Evolutionary conservation across 148 eudicot genomes (phyloP), one percentile per base, ranked within the genome.

Genomic region (Silene latifolia): DNA sequence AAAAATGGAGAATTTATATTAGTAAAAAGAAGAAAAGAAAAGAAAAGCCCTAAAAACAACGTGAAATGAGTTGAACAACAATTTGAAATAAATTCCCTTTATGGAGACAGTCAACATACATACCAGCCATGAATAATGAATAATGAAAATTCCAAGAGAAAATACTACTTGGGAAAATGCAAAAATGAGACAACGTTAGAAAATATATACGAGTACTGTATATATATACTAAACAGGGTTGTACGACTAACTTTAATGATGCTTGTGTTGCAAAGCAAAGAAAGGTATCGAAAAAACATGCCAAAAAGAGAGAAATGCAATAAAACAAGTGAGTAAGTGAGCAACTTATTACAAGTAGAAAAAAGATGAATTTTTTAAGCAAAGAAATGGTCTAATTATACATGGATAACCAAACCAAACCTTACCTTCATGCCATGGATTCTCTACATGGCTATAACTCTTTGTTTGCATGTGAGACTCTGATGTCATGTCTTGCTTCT

Each of bases 71-170:
- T 63, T 63, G 67, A 63, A 66, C 39, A 66, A 17, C 47, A 66
- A 11, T 66, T 66, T 66, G 48, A 66, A 66, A 4, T 12, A 56
- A 68, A 53, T 23, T 32, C 21, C 8, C 23, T 59, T 59, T 68
- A 5, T 79, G 57, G 32, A 74, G 46, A 79, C 71, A 80, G 78
- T 70, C 82, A 80, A 80, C 75, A 11, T 74, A 80, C 72, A 7
- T 74, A 74, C 82, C 78, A 67, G 75, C 82, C 82, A 80, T 75
- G 25, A 59, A 71, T 44, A 59, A 80, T 75, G 25, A 59, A 71
- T 44, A 59, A 71, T 44, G 64, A 21, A 63, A 63, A 19, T 51
- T 76, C 64, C 63, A 71, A 78, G 44, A 14, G 0, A 57, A 67
- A 67, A 79, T 58, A 32, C 35, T 27, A 67, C 53, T 68, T 79